Conservation (phyloP, 179 eudicot genomes). For the Sideroxylon spinosum region DNA sequence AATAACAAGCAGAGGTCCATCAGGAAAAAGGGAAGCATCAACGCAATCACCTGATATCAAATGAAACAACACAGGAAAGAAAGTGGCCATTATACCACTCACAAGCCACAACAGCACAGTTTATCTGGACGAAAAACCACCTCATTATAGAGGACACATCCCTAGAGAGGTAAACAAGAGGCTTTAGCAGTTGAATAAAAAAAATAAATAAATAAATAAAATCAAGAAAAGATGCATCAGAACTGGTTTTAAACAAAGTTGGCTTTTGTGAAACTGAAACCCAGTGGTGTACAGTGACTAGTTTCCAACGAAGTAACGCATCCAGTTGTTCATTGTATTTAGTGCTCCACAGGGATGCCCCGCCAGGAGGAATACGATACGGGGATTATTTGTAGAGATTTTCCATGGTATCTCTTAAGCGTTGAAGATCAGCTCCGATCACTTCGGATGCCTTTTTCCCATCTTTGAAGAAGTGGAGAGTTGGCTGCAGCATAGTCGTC, state of each 20-base stretch:
- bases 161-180: not conserved
- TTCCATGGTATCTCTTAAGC: constrained; percentile 48
- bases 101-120: not conserved
- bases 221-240: not conserved
- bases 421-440: constrained; percentile 59
- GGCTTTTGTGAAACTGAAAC: not conserved
- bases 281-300: not conserved
- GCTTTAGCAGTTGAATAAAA: not conserved
- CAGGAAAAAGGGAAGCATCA: not conserved
- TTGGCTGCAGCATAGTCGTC: constrained; percentile 45
- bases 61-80: not conserved
- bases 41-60: not conserved
- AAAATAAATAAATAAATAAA: too few species aligned
- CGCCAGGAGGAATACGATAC: not conserved
- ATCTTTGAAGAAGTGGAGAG: constrained; percentile 61
- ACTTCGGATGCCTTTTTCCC: constrained; percentile 68
- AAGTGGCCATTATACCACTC: not conserved
- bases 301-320: not conserved
- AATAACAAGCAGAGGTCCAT: not conserved
- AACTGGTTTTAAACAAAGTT: not conserved
- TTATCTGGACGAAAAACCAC: not conserved
- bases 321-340: not conserved
- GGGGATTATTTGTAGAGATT: constrained; percentile 47
- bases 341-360: not conserved
- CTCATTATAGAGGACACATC: not conserved